phyloP scores from a whole-genome alignment of 495 filamentous ascomycete species.

The Friedmanniomyces endolithicus region DNA sequence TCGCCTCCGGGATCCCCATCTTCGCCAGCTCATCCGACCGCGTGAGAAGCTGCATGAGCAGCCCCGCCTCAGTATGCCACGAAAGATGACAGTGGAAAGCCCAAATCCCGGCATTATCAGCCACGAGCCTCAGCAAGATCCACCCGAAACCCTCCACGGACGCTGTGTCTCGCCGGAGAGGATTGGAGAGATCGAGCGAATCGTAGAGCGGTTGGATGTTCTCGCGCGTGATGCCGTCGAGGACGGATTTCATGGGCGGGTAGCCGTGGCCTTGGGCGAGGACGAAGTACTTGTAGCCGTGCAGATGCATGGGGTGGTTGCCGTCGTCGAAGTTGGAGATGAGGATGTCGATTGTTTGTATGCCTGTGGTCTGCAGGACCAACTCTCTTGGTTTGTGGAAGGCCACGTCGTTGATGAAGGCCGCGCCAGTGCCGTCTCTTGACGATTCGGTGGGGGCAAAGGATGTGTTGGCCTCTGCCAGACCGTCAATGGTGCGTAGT shows the following conservation, averaged over 20 bases:
- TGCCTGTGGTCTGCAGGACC: constrained; percentile 23
- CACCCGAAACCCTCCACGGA: constrained; percentile 27
- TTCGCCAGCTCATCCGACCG: constrained; percentile 32
- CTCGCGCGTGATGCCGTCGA: constrained; percentile 4
- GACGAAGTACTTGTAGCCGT: constrained; percentile 47
- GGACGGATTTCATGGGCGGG: constrained; percentile 25
- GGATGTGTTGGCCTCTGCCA: constrained; percentile 24
- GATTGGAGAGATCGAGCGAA: constrained; percentile 21
- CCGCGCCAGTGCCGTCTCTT: not conserved
- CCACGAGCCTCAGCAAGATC: constrained; percentile 24
- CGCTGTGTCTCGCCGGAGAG: constrained; percentile 26
- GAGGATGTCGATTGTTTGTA: constrained; percentile 24
- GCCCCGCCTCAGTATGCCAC: constrained; percentile 48
- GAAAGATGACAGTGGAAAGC: constrained; percentile 30
- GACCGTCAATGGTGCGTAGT: constrained; percentile 36
- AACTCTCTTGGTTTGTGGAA: constrained; percentile 21
- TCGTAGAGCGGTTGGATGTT: constrained; percentile 15
- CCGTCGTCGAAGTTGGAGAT: constrained; percentile 31
- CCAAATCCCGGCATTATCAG: constrained; percentile 29
- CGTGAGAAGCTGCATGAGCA: constrained; percentile 49
- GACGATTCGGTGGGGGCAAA: constrained; percentile 9
- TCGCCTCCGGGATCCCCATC: constrained; percentile 36
- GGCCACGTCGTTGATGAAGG: constrained; percentile 21
- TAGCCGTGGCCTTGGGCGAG: constrained; percentile 44
- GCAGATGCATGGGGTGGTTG: constrained; percentile 27